Evolutionary conservation across 495 filamentous ascomycete species (phyloP), one percentile per base, ranked within the genome.

Genomic region (Hyphodiscus hymeniophilus): DNA sequence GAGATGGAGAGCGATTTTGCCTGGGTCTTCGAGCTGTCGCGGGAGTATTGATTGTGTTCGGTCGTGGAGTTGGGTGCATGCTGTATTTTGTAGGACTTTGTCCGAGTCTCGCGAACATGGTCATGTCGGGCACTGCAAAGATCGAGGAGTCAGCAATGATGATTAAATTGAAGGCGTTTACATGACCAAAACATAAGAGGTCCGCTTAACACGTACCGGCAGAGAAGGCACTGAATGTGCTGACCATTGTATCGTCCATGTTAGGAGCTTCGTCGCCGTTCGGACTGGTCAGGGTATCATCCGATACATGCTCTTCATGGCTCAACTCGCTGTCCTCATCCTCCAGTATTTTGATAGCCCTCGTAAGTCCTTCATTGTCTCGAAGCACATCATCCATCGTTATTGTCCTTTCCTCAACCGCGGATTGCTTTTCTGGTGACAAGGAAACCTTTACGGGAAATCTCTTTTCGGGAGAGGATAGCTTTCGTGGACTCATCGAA

Each of bases 141-240:
- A 4, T 5, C 10, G 4, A 4, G 26, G 26, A 10, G 26, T 28
- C 26, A 28, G 26, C 26, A 28, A 28, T 28, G 5, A 10, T 28
- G 10, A 28, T 28, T 5, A 10, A 28, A 10, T 4, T 28, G 26
- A 28, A 28, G 26, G 26, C 4, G 4, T n/a, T n/a, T n/a, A n/a
- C n/a, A n/a, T n/a, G n/a, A n/a, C n/a, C n/a, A n/a, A n/a, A n/a
- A n/a, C n/a, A n/a, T n/a, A n/a, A n/a, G n/a, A n/a, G n/a, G n/a
- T n/a, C n/a, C n/a, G n/a, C n/a, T n/a, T n/a, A n/a, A n/a, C n/a
- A 28, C 26, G 10, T 28, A 28, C 26, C 26, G 0, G 86, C 85
- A 3, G 89, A 95, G 64, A 94, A 95, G 12, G 73, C 76, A 64
- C 86, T 94, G 57, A 92, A 84, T 33, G 82, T 84, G 66, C 86